Conservation (phyloP, 768 basidiomycete genomes). For the Suillus subluteus region DNA sequence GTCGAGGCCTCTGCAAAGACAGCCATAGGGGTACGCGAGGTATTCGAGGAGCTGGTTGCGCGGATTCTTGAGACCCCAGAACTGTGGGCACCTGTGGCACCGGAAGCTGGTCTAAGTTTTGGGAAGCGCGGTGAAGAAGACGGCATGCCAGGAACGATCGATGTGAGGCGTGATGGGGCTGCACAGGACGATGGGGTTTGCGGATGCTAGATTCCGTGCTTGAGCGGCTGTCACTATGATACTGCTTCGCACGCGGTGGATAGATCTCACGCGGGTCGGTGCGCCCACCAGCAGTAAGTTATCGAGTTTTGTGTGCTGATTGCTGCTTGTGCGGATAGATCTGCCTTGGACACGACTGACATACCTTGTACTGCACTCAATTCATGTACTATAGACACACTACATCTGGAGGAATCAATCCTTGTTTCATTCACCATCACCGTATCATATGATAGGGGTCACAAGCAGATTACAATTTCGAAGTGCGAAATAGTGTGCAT, state of each 20-base stretch:
- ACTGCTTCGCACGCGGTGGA: not conserved
- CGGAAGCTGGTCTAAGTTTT: slow-evolving; percentile 16
- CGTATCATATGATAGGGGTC: not conserved
- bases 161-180: slow-evolving; percentile 22
- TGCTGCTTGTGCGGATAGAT: not conserved
- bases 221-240: not conserved
- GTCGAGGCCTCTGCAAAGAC: slow-evolving; percentile 96
- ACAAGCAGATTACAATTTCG: not conserved
- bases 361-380: slow-evolving; percentile 9
- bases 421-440: not conserved
- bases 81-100: slow-evolving; percentile 60
- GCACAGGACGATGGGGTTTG: slow-evolving; percentile 2
- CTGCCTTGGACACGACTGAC: not conserved
- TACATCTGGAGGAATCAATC: not conserved
- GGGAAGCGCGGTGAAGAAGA: slow-evolving; percentile 18
- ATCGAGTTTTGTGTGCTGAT: not conserved
- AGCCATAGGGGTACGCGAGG: slow-evolving; percentile 76
- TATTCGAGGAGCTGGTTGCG: slow-evolving; percentile 77
- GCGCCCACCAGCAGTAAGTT: not conserved
- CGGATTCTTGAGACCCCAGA: slow-evolving; percentile 84
- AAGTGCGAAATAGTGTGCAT: not conserved
- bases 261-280: not conserved
- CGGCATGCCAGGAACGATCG: slow-evolving; percentile 49
- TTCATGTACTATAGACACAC: slow-evolving; percentile 8
- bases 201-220: not conserved